Conservation (phyloP, 2,329 filamentous ascomycete genomes). For the Ophioceras dolichostomum region DNA sequence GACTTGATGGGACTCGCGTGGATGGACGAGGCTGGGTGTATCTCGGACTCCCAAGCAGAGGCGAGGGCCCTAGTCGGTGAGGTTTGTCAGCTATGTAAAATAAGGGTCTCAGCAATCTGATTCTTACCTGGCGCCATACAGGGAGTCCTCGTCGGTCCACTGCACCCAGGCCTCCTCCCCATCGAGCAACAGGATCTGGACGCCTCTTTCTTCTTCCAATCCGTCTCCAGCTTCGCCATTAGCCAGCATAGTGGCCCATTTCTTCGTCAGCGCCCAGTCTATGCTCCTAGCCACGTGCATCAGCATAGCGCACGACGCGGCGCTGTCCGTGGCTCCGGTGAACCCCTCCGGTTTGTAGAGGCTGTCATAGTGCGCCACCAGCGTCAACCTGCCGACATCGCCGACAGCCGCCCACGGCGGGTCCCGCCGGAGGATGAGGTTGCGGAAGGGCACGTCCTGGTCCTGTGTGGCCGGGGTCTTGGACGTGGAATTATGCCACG, state of each 20-base stretch:
- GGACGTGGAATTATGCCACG: constrained; percentile 82
- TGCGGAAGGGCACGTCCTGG: constrained; percentile 67
- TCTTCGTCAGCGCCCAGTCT: constrained; percentile 65
- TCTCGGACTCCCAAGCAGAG: constrained; percentile 61
- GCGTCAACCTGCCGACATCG: constrained; percentile 67
- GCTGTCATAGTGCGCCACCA: constrained; percentile 92
- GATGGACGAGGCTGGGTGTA: constrained; percentile 59
- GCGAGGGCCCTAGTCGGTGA: constrained; percentile 53
- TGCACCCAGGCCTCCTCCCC: constrained; percentile 82
- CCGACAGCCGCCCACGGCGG: constrained; percentile 69
- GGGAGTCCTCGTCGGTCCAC: constrained; percentile 72
- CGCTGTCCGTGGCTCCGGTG: constrained; percentile 87
- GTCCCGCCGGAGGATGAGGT: constrained; percentile 76
- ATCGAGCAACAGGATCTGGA: constrained; percentile 84
- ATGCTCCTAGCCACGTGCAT: constrained; percentile 75
- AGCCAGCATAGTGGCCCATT: constrained; percentile 64
- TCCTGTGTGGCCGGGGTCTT: constrained; percentile 66
- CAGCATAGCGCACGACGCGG: constrained; percentile 87
- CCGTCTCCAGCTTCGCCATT: constrained; percentile 37
- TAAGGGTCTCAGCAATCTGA: neutral
- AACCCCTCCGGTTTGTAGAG: constrained; percentile 73
- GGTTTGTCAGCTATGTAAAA: neutral
- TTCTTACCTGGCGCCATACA: constrained; percentile 70
- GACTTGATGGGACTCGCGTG: constrained; percentile 64
- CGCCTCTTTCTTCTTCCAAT: constrained; percentile 64